Base-by-base conservation (phyloP, 1,284 basidiomycete species). In the Anthracocystis setariae region DNA sequence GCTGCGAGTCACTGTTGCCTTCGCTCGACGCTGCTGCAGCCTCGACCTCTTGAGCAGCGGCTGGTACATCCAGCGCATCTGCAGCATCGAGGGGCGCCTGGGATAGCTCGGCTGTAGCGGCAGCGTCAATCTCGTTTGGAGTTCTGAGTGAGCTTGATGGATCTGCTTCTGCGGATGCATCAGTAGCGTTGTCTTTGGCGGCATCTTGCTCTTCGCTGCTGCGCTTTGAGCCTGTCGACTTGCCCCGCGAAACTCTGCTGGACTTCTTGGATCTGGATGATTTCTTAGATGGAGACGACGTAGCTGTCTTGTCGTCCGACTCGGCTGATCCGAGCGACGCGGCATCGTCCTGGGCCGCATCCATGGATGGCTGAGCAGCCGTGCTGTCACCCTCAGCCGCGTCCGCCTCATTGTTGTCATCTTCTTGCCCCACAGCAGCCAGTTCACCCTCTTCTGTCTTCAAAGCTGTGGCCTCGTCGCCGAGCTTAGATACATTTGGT, bases 131-230 rank as follows among this genome's bases (percentile, higher is more conserved):
- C 5, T 35, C 49, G 24, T 38, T 49, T 17, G 39, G 3, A 7
- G 32, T 43, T 13, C 18, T 42, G 37, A 33, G 20, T 8, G 53
- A 39, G 33, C 15, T 24, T 47, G 57, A 39, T 40, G 60, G 44
- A 21, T 55, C 46, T 35, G 42, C 44, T 29, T 27, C 38, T 32
- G 40, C 48, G 17, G 57, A 9, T 5, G 46, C 42, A 20, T 45
- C 44, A 20, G 32, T 43, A 46, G 9, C 25, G n/a, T 38, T 47
- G 9, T 59, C 44, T 15, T 56, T 53, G 17, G 45, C 15, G 0
- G 53, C 24, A 3, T 70, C 56, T 12, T 59, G 56, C 46, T 73
- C 56, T 27, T 63, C 60, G 49, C 56, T 73, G 50, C 56, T 63
- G 32, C 60, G 51, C 46, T 67, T 72, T 5, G 64, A 64, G 50